Base-by-base conservation (phyloP, 129 eudicot species). In the Tanacetum coccineum region DNA sequence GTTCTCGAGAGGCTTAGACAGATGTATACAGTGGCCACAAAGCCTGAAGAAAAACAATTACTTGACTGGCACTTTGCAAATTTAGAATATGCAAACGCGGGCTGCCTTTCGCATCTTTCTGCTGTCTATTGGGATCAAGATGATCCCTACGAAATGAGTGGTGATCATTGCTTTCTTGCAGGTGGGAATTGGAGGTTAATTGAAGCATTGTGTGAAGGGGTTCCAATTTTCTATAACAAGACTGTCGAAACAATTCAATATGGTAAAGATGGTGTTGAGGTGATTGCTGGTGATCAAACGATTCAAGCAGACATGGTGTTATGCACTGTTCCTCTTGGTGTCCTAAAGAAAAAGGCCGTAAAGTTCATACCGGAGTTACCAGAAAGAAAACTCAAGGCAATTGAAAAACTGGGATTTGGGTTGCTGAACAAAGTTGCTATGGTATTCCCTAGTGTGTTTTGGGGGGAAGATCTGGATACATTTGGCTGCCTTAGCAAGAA, bases 61-160 rank as follows among this genome's bases (percentile, higher is more conserved):
- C 91, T 92, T 4, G 95, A 92, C 58, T 92, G 96, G 98, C 96
- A 88, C 81, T 79, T 79, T 74, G 96, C 98, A 13, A 92, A 92
- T 71, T 76, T 92, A 70, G 98, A 92, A 80, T 92, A 88, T 67
- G 96, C 96, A 21, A 92, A 92, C 65, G 98, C 96, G 3, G 96
- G 98, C 55, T 82, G 87, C 63, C 84, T 92, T 51, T 92, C 96
- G 0, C 74, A 92, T 19, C 96, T 92, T 22, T 92, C 98, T 36
- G 98, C 98, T 76, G 85, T 95, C 1, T 84, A 88, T 75, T 92
- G 98, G 98, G 98, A 92, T 77, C 98, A 92, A 80, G 98, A 92
- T 64, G 98, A 92, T 71, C 98, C 96, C 14, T 92, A 88, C 54
- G 98, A 92, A 72, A 92, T 92, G 98, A 95, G 95, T 13, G 98